These are phyloP conservation scores for Beta lomatogona DNA, from an alignment of 179 eudicot genomes.

Conservation along the genomic window DNA sequence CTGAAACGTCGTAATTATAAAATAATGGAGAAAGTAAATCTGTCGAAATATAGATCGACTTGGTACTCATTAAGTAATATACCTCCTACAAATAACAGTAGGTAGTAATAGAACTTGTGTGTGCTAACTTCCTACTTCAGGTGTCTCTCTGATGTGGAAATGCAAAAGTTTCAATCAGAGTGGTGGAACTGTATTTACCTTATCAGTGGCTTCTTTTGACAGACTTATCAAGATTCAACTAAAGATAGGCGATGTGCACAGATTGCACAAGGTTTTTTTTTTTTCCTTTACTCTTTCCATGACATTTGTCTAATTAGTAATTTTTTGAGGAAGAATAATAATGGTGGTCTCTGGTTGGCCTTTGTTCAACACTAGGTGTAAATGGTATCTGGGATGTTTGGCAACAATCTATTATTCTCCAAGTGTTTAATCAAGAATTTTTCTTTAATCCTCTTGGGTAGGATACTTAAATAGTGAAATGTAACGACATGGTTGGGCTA, in stretches of 20 bases:
- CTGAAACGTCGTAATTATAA: no score
- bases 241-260: slow-evolving; percentile 92
- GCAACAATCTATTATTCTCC: not conserved
- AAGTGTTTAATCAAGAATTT: not conserved
- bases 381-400: not conserved
- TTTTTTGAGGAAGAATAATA: not conserved
- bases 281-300: not conserved
- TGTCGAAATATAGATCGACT: no score
- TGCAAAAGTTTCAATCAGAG: not conserved
- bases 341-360: slow-evolving; percentile 6
- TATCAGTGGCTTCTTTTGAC: slow-evolving; percentile 16
- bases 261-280: slow-evolving; percentile 88
- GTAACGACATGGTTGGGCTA: no score
- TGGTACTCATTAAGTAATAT: no score
- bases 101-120: no score
- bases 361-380: not conserved
- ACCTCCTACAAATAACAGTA: no score
- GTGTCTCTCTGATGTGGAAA: no score
- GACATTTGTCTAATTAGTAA: not conserved
- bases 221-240: slow-evolving; percentile 96
- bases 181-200: not conserved
- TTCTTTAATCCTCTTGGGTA: no score
- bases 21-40: no score
- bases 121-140: no score
- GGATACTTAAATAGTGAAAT: no score